Base-by-base conservation (phyloP, 768 basidiomycete genomes). In the Serendipita sp. region DNA sequence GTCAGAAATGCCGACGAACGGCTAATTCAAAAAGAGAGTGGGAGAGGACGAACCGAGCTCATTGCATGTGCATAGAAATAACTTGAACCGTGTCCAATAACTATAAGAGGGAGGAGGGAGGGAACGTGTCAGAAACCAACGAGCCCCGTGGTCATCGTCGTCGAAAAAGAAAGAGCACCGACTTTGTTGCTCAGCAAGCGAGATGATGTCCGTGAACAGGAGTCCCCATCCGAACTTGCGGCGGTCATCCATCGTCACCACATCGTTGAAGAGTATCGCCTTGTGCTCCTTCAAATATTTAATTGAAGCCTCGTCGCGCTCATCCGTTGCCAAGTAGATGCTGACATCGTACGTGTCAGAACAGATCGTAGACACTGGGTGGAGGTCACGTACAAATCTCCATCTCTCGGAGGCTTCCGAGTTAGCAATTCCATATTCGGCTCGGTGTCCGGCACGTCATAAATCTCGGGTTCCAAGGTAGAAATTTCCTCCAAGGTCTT, bases 241-340 rank as follows among this genome's bases (percentile, higher is more conserved):
- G 1, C 71, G 70, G 62, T 79, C 78, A 24, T 76, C 74, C n/a
- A 69, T 65, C 1, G 76, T 77, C 50, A 79, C 67, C 3, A 79
- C 68, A 64, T 79, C 77, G 14, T 69, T 38, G 63, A 79, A 68
- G 61, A 79, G 63, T 9, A 79, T 44, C 1, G 71, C 78, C 17
- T 76, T 75, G 20, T 73, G 69, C 2, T 69, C 66, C 24, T 69
- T 65, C 14, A 79, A 67, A 60, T 70, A 71, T 7, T 67, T 26
- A 9, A 77, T 68, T 16, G 70, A 71, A 0, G 66, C 66, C 0
- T 72, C 68, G 61, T 72, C 67, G 31, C 77, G 76, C 64, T 79
- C 78, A 62, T 79, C 78, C 9, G 71, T 71, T 1, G 70, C 71
- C n/a, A 71, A 34, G 66, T 67, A 70, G 66, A 71, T 68, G 34